Evolutionary conservation across 805 yeast genomes (phyloP).

Genomic region (Starmerella scarabaei): DNA sequence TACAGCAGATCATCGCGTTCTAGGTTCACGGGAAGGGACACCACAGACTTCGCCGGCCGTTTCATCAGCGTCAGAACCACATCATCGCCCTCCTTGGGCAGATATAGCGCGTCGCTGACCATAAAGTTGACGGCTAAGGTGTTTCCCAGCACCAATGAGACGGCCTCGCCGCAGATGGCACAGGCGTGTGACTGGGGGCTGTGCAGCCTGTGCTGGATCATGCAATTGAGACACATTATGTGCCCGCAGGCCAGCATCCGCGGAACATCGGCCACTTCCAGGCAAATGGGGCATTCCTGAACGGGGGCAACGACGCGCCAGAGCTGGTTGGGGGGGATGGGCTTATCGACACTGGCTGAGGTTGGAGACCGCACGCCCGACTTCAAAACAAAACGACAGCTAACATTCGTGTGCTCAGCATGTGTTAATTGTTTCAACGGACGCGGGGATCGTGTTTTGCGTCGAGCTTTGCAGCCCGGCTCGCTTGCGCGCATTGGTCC

Average conservation of each 20-base stretch:
- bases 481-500: not conserved
- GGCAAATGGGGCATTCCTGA: constrained; percentile 78
- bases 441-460: not conserved
- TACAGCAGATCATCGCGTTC: not conserved
- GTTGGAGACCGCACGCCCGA: constrained; percentile 44
- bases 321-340: constrained; percentile 47
- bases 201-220: constrained; percentile 52
- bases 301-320: constrained; percentile 64
- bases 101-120: constrained; percentile 10
- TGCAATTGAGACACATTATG: constrained; percentile 71
- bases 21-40: constrained; percentile 13
- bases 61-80: constrained; percentile 18
- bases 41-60: constrained; percentile 6
- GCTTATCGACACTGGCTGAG: constrained; percentile 27
- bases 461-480: not conserved
- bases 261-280: constrained; percentile 76
- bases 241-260: constrained; percentile 95
- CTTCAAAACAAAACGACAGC: constrained; percentile 73
- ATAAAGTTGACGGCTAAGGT: constrained; percentile 18
- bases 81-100: constrained; percentile 20
- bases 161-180: constrained; percentile 19
- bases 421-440: constrained; percentile 8
- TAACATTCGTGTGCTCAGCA: constrained; percentile 49
- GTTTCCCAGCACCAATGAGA: constrained; percentile 3
- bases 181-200: constrained; percentile 16